Percentiles rank a stretch among this genome's conserved stretches.
phyloP scores from a whole-genome alignment of 768 basidiomycete genomes.

The Kwoniella botswanensis region DNA sequence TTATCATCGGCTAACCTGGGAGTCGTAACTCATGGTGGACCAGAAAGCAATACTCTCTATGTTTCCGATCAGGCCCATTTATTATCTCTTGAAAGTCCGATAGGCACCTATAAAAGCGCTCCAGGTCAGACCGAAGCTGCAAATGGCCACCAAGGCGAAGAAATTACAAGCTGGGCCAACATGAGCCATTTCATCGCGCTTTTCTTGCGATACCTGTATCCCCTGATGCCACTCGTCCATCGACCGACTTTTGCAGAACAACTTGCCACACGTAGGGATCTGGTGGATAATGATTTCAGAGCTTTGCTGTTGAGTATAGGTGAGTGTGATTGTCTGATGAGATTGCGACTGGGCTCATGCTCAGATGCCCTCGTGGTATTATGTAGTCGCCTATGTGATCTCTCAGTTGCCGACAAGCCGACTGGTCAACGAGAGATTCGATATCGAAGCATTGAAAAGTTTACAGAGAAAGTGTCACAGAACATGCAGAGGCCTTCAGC shows the following conservation, averaged over 20 bases:
- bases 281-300: constrained; percentile 47
- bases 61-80: constrained; percentile 48
- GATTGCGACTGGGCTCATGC: not conserved
- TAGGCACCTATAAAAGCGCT: constrained; percentile 21
- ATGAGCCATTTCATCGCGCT: constrained; percentile 49
- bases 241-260: constrained; percentile 50
- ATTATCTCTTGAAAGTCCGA: constrained; percentile 41
- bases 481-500: constrained; percentile 44
- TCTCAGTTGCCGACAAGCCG: constrained; percentile 49
- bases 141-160: constrained; percentile 40
- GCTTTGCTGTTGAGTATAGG: constrained; percentile 51
- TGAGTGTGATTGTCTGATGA: constrained; percentile 25
- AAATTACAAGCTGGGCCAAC: constrained; percentile 48
- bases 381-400: constrained; percentile 52
- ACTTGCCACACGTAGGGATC: constrained; percentile 48
- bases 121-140: not conserved
- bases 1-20: too few species aligned
- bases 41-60: constrained; percentile 12
- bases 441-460: constrained; percentile 48
- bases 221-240: constrained; percentile 47
- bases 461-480: constrained; percentile 50
- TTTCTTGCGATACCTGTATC: constrained; percentile 50
- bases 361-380: not conserved
- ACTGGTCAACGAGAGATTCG: constrained; percentile 47
- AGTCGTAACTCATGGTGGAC: not conserved